Base-by-base conservation (phyloP, 1,284 basidiomycete species). In the Trichosporon coremiiforme region DNA sequence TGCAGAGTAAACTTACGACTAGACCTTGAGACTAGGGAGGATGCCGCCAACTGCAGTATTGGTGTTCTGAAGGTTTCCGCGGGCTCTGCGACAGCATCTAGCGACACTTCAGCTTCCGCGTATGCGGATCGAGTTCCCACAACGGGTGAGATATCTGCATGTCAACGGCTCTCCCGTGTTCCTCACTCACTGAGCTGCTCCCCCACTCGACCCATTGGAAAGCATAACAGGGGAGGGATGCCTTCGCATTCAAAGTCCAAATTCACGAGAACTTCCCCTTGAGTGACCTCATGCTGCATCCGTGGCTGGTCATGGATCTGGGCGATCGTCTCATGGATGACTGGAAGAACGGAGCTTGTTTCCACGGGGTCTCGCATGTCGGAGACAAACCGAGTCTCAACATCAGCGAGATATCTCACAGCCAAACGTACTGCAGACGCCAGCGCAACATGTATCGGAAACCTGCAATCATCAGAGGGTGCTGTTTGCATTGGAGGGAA, bases 101-200 rank as follows among this genome's bases (percentile, higher is more conserved):
- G n/a, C 31, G 17, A 13, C 4, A 9, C 17, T 20, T 25, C 25
- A 25, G 25, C 25, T 25, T 25, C 25, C 25, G 25, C 25, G 25
- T 25, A 25, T 25, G 25, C 25, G 25, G 25, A 25, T 7, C 8
- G 15, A 22, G 50, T 10, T 22, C 74, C 71, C 3, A 78, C 15
- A 45, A 80, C 72, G 0, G 78, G 74, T 4, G 78, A 77, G 8
- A 79, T 70, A 47, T 77, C 78, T 79, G 2, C 25, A 29, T 3
- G 31, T 62, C 25, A 60, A 38, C 12, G 29, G 20, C 25, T 31
- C 15, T 5, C 12, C 55, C 13, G 0, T 25, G 25, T 2, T 10
- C 33, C 62, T 50, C 38, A 68, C 77, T 68, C 57, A 79, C 78
- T 78, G 13, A 78, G 71, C 50, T 77, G 67, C 62, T 78, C 71